Percentiles rank a stretch among this genome's conserved stretches.
These are phyloP conservation scores for Komagataella mondaviorum DNA, from an alignment of 805 yeast genomes.

Conservation along the genomic window DNA sequence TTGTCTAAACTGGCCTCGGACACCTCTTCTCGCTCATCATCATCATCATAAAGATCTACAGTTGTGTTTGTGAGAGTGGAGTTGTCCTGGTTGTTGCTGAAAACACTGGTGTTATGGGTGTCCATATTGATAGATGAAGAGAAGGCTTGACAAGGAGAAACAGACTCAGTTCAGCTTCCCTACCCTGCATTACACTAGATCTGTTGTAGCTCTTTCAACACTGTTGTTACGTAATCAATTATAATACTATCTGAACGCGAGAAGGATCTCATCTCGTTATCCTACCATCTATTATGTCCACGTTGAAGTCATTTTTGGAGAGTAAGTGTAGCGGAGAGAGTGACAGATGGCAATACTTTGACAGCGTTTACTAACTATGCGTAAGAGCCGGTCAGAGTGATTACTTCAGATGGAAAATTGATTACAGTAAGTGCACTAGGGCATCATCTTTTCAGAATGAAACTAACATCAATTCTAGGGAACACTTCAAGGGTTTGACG, in stretches of 20 bases:
- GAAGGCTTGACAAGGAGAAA: neutral
- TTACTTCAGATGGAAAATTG: conserved; percentile 44
- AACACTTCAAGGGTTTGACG: conserved; percentile 46
- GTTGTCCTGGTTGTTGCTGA: conserved; percentile 3
- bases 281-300: conserved; percentile 8
- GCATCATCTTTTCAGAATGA: neutral
- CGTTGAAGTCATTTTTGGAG: conserved; percentile 11
- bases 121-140: neutral
- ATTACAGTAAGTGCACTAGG: conserved; percentile 14
- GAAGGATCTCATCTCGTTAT: conserved; percentile 1
- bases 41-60: neutral
- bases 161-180: neutral
- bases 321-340: conserved; percentile 7
- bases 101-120: neutral
- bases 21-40: conserved; percentile 12
- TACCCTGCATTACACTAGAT: neutral
- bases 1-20: conserved; percentile 15
- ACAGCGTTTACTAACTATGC: conserved; percentile 7
- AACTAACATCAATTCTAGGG: conserved; percentile 16
- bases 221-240: neutral
- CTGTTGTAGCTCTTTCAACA: neutral
- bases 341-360: neutral
- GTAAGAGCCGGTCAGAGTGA: conserved; percentile 34
- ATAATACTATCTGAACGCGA: conserved; percentile 5
- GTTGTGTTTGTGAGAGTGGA: neutral